Conservation (phyloP, 108 stramenopile species). For the Aurantiochytrium sp. region DNA sequence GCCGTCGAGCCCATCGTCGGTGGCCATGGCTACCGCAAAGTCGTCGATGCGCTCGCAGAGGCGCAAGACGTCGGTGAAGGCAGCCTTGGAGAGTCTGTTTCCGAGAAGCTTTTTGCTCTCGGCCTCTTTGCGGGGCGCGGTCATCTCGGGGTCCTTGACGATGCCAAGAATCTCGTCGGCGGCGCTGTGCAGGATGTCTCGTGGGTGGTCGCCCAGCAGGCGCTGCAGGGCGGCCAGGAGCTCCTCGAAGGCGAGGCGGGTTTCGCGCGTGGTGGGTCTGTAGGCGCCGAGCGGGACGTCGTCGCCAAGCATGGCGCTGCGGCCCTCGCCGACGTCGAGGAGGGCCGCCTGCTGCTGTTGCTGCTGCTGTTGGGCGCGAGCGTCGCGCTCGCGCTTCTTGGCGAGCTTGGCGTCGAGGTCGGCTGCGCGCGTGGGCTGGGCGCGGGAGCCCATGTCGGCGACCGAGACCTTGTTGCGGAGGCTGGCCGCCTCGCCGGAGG, state of each 20-base stretch:
- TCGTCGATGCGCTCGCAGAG: conserved; percentile 52
- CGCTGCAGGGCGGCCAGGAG: conserved; percentile 54
- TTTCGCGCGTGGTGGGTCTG: conserved; percentile 65
- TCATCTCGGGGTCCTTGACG: conserved; percentile 70
- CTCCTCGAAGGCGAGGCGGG: conserved; percentile 71
- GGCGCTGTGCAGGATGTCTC: conserved; percentile 77
- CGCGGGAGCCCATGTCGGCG: conserved; percentile 11
- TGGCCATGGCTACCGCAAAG: conserved; percentile 67
- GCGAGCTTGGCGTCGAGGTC: not conserved
- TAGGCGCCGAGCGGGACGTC: conserved; percentile 41
- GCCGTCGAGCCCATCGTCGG: conserved; percentile 52
- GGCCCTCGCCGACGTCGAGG: not conserved
- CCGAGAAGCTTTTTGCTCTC: conserved; percentile 72
- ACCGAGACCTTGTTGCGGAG: not conserved
- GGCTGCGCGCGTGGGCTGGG: not conserved
- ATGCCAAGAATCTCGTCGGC: conserved; percentile 81
- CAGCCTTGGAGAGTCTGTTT: conserved; percentile 62
- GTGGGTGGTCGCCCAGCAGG: conserved; percentile 80
- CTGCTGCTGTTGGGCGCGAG: not conserved
- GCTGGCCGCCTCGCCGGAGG: conserved; percentile 2
- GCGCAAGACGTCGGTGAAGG: conserved; percentile 70
- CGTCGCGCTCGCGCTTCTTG: conserved; percentile 3
- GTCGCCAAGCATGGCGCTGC: not conserved
- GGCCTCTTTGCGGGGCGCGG: conserved; percentile 72
- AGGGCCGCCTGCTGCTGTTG: not conserved